Percentiles rank a stretch among this genome's conserved stretches.
Evolutionary conservation across 495 filamentous ascomycete species (phyloP).

Genomic region (Chaetomium cochliodes): DNA sequence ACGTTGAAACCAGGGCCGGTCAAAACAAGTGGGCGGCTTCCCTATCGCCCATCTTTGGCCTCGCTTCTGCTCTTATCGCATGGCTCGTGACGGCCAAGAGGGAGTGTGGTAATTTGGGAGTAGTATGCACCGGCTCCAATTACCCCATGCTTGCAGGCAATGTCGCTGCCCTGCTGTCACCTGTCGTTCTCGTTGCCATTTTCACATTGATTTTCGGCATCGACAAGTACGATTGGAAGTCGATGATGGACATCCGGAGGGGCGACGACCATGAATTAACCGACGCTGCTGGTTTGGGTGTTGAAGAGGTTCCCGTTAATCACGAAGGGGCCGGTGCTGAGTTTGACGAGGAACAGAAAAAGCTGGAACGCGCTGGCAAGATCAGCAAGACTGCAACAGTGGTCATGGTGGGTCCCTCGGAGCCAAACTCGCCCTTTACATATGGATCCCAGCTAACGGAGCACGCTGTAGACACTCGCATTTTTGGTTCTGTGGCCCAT

Average conservation of each 20-base stretch:
- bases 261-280: constrained; percentile 81
- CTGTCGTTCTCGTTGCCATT: constrained; percentile 73
- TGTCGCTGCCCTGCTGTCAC: constrained; percentile 71
- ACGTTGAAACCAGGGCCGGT: constrained; percentile 47
- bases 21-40: constrained; percentile 81
- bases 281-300: constrained; percentile 64
- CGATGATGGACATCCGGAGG: constrained; percentile 79
- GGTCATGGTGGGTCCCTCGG: constrained; percentile 46
- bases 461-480: constrained; percentile 54
- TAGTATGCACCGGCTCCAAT: constrained; percentile 75
- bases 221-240: constrained; percentile 87
- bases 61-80: constrained; percentile 72
- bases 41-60: constrained; percentile 72
- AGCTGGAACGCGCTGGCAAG: constrained; percentile 68
- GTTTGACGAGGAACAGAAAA: constrained; percentile 60
- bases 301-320: constrained; percentile 66
- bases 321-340: constrained; percentile 38
- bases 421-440: not conserved
- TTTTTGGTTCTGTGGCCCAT: constrained; percentile 91
- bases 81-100: constrained; percentile 90
- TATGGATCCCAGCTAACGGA: not conserved
- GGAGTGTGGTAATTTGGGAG: constrained; percentile 68
- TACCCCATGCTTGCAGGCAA: constrained; percentile 91
- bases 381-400: constrained; percentile 78
- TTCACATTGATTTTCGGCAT: constrained; percentile 71